Conservation (phyloP, 441 rosid genomes). For the Pelargonium fulgidum region DNA sequence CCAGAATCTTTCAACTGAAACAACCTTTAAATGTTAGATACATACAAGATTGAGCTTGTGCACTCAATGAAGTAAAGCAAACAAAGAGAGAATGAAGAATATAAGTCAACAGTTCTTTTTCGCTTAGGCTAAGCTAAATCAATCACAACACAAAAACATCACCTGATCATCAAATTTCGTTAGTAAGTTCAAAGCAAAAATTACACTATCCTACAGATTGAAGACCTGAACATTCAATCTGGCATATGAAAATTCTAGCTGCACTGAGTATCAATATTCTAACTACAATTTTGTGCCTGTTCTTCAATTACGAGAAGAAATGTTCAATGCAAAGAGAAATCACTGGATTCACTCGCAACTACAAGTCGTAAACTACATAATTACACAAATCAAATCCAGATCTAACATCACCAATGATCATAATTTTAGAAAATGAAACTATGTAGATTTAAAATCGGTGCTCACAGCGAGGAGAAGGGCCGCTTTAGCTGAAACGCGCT, state of each 20-base stretch:
- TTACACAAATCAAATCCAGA: neutral
- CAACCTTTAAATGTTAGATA: neutral
- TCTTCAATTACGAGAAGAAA: neutral
- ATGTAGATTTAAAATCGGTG: neutral
- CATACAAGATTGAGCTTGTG: constrained; percentile 10
- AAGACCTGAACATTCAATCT: neutral
- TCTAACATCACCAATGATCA: too few relatives aligned
- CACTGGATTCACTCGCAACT: neutral
- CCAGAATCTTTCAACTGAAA: constrained; percentile 68
- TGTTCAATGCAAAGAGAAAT: constrained; percentile 5
- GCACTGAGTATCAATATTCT: neutral
- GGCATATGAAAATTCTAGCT: neutral
- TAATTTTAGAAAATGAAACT: constrained; percentile 6
- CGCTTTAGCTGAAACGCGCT: constrained; percentile 88
- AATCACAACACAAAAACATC: too few relatives aligned
- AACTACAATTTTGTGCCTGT: neutral
- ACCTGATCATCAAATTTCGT: too few relatives aligned
- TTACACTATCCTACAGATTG: too few relatives aligned
- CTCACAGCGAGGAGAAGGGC: constrained; percentile 81
- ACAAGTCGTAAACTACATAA: neutral
- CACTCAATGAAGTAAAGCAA: neutral
- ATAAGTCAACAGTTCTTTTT: neutral
- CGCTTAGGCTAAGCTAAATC: neutral
- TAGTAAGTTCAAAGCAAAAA: too few relatives aligned
- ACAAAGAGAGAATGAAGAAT: too few relatives aligned